Evolutionary conservation across 257 asterid genomes (phyloP), one percentile per base, ranked within the genome.

Genomic region (Fraxinus pennsylvanica): DNA sequence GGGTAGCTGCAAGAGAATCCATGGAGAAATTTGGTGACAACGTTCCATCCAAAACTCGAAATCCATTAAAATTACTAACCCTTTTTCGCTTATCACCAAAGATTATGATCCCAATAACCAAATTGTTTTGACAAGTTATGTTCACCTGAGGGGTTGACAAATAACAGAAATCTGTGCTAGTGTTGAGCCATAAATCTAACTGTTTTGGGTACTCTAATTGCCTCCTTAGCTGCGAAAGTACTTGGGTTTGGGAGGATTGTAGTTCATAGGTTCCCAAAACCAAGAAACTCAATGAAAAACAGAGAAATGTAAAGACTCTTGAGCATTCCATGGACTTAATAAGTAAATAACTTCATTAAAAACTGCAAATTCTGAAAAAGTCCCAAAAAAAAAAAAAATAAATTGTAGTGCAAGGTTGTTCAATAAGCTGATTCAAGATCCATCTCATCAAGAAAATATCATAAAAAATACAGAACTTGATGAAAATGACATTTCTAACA

Each of bases 161-260:
- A 71, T 74, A 81, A 41, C 94, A 90, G 72, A 87, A 86, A 67
- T 91, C 91, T 27, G 74, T 17, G 47, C 80, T 69, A 9, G 72
- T 72, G 30, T 74, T 78, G 4, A 68, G 65, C 93, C 87, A 88
- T 54, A 74, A 21, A 50, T 90, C 93, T 9, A 91, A 45, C 36
- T 82, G 90, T 30, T 71, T 86, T 72, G 97, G 97, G 81, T 88
- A 87, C 86, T 91, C 97, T 29, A 91, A 80, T 13, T 90, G 93
- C 86, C 85, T 90, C 35, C 90, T 81, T 15, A 91, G 72, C 88
- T 91, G 97, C 43, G 88, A 72, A 39, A 91, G 91, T 25, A 88
- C 88, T 68, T 88, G 91, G 72, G 74, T 88, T 78, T 91, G 91
- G 15, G 94, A 89, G 76, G 90, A 75, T 70, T 89, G 92, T 4